A percentile compares a stretch with the other conserved stretches of the same genome.
Conservation (phyloP, 306 rosid species). For the Fragaria nilgerrensis region DNA sequence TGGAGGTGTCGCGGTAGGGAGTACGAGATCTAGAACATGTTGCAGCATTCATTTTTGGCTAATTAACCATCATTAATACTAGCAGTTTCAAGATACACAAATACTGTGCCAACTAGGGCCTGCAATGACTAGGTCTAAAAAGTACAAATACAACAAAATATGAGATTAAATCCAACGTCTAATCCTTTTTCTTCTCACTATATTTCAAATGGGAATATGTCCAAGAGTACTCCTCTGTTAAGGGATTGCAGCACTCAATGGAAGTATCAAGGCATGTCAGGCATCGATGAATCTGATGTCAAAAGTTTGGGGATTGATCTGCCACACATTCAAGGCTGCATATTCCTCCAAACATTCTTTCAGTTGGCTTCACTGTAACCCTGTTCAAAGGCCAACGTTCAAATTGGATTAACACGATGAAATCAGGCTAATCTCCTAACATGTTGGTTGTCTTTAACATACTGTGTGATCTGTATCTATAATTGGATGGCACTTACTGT, state of each 20-base stretch:
- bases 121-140: background rate
- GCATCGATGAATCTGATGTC: conserved; percentile 92
- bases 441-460: background rate
- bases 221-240: background rate
- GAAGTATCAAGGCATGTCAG: conserved; percentile 27
- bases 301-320: conserved; percentile 87
- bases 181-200: background rate
- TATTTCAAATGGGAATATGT: background rate
- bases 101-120: background rate
- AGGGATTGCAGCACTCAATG: background rate
- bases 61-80: background rate
- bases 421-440: background rate
- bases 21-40: too few relatives aligned
- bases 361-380: conserved; percentile 94
- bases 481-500: background rate
- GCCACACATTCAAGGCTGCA: conserved; percentile 97
- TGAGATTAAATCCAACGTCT: background rate
- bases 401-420: background rate
- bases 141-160: background rate
- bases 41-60: too few relatives aligned
- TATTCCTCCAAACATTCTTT: conserved; percentile 97
- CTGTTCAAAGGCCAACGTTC: conserved; percentile 42
- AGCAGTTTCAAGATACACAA: background rate
- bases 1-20: too few relatives aligned
- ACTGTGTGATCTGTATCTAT: background rate